Conservation (phyloP, 805 yeast species). For the Candida mattraensis region DNA sequence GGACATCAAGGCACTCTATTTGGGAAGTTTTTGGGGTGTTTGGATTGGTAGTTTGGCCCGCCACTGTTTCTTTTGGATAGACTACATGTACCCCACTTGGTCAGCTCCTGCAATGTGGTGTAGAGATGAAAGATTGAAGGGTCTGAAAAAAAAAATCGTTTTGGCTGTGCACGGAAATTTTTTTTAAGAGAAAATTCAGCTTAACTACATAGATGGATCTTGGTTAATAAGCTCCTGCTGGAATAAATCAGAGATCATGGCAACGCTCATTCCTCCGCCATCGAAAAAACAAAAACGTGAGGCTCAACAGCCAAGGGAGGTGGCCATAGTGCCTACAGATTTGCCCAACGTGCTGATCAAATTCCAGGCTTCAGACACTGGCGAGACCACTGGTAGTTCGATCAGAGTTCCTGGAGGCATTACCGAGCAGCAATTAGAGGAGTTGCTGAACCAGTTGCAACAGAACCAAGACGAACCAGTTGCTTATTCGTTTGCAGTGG, state of each 20-base stretch:
- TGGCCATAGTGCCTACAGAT: slow-evolving; percentile 70
- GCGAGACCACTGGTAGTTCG: slow-evolving; percentile 80
- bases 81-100: no score
- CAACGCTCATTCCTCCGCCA: slow-evolving; percentile 91
- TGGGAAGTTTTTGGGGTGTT: no score
- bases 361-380: slow-evolving; percentile 92
- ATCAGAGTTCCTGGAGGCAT: slow-evolving; percentile 90
- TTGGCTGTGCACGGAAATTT: no score
- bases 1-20: no score
- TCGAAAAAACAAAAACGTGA: slow-evolving; percentile 82
- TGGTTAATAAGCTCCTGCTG: no score
- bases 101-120: no score
- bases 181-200: no score
- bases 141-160: no score
- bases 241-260: slow-evolving; percentile 56
- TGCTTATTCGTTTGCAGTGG: slow-evolving; percentile 82
- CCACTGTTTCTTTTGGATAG: no score
- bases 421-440: slow-evolving; percentile 82
- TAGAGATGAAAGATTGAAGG: no score
- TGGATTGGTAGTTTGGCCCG: no score
- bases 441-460: slow-evolving; percentile 76
- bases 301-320: slow-evolving; percentile 80
- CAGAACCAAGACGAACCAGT: slow-evolving; percentile 76
- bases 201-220: no score
- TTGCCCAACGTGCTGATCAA: slow-evolving; percentile 84